Evolutionary conservation across 441 rosid genomes (phyloP), one percentile per base, ranked within the genome.

Genomic region (Erysimum cheiri): DNA sequence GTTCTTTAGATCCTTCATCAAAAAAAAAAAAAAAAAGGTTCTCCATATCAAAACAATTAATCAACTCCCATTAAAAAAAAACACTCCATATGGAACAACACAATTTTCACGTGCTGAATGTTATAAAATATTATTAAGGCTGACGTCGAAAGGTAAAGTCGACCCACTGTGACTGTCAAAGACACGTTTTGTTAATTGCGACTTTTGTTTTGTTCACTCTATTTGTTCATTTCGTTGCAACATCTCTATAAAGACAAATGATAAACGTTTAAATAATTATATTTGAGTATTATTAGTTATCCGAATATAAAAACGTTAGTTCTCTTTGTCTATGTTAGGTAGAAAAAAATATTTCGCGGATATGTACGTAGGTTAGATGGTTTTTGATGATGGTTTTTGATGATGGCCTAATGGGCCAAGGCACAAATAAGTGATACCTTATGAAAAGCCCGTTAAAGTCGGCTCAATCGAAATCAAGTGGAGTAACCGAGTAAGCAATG

Each of bases 111-210:
- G 65, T 68, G 78, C 44, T 8, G 13, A 37, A 15, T 40, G n/a
- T 33, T 2, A 41, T 41, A 33, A 35, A 60, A 44, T 53, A 54
- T 17, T 22, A 12, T 52, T 8, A 52, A 67, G 4, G 24, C 36
- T 49, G 60, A 58, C 32, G 47, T 57, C 1, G 8, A 35, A 60
- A 52, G 69, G 31, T 15, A 9, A 36, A 67, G 69, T 44, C 68
- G 15, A 60, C 35, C 11, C 35, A 67, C 28, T 46, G 37, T 46
- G 64, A 57, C 47, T 36, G 35, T 67, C 69, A 67, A 44, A 53
- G 50, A 67, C 77, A 73, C 77, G 77, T 53, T 74, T 66, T 73
- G 22, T 13, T 37, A 37, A 31, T 6, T 11, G 46, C 32, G 56
- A 50, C 72, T 67, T 73, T 60, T 53, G 63, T 67, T 60, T 52